These are phyloP conservation scores for Auriculariales sp. DNA, from an alignment of 768 basidiomycete species.

Conservation along the genomic window DNA sequence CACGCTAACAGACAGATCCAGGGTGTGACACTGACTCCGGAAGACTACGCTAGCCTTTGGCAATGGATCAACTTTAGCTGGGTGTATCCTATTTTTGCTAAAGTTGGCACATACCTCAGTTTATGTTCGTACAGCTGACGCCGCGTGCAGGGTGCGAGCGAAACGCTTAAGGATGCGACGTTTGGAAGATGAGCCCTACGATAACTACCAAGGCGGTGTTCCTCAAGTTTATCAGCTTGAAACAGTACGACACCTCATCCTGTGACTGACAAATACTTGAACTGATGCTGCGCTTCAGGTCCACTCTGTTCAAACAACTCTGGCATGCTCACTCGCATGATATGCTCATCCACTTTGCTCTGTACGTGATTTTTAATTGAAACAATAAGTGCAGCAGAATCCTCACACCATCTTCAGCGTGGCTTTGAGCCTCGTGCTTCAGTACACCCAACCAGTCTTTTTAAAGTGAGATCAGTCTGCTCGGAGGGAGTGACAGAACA, in stretches of 20 bases:
- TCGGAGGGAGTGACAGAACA: no score
- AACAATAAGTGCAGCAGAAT: no score
- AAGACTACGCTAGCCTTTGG: slow-evolving; percentile 62
- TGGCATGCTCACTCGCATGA: no score
- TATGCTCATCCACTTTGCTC: no score
- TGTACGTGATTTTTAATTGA: no score
- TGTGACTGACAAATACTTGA: no score
- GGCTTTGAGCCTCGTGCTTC: slow-evolving; percentile 62
- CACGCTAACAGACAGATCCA: slow-evolving; percentile 11
- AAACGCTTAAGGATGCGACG: slow-evolving; percentile 55
- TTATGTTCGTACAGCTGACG: not conserved
- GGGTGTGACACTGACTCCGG: slow-evolving; percentile 46
- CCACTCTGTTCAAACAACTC: no score
- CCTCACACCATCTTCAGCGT: no score
- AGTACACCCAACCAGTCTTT: slow-evolving; percentile 75
- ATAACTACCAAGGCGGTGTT: slow-evolving; percentile 54
- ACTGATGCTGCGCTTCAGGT: no score
- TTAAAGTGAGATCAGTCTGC: slow-evolving; percentile 40
- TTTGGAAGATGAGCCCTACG: slow-evolving; percentile 58
- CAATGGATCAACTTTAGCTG: slow-evolving; percentile 62
- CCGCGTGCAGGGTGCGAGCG: slow-evolving; percentile 25
- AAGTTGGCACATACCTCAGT: slow-evolving; percentile 15
- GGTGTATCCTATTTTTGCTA: slow-evolving; percentile 49
- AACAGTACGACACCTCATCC: no score
- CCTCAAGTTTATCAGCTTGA: slow-evolving; percentile 28